phyloP scores from a whole-genome alignment of 2,329 filamentous ascomycete genomes.

The Huntiella omanensis region DNA sequence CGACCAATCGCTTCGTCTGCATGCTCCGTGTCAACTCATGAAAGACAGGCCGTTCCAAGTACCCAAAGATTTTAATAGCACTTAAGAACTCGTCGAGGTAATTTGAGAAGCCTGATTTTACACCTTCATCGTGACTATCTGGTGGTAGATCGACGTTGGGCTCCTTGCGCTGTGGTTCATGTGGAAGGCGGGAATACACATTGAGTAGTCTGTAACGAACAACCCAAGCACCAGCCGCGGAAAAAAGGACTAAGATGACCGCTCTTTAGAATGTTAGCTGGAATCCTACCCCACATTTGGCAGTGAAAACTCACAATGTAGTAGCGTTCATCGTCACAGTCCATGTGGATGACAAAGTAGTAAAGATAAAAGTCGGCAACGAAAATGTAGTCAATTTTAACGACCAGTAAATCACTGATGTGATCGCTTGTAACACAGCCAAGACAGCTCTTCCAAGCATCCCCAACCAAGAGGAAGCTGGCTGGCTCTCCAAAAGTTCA shows the following conservation, averaged over 20 bases:
- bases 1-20: slow-evolving; percentile 93
- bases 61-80: slow-evolving; percentile 97
- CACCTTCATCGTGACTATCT: slow-evolving; percentile 73
- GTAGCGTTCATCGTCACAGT: slow-evolving; percentile 99
- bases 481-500: slow-evolving; percentile 6
- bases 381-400: slow-evolving; percentile 78
- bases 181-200: slow-evolving; percentile 86
- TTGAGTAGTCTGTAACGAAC: slow-evolving; percentile 90
- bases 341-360: slow-evolving; percentile 74
- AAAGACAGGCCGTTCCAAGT: slow-evolving; percentile 88
- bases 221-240: slow-evolving; percentile 82
- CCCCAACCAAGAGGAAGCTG: slow-evolving; percentile 35
- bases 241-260: slow-evolving; percentile 55
- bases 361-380: slow-evolving; percentile 74
- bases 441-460: slow-evolving; percentile 36
- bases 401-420: slow-evolving; percentile 52
- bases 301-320: slow-evolving; percentile 48
- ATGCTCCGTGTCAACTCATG: slow-evolving; percentile 94
- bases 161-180: slow-evolving; percentile 89
- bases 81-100: slow-evolving; percentile 96
- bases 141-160: slow-evolving; percentile 90
- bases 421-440: slow-evolving; percentile 33
- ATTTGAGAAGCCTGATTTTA: slow-evolving; percentile 81
- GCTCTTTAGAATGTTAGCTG: slow-evolving; percentile 29
- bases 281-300: too few species aligned